Base-by-base conservation (phyloP, 768 basidiomycete genomes). In the Russula sp. region DNA sequence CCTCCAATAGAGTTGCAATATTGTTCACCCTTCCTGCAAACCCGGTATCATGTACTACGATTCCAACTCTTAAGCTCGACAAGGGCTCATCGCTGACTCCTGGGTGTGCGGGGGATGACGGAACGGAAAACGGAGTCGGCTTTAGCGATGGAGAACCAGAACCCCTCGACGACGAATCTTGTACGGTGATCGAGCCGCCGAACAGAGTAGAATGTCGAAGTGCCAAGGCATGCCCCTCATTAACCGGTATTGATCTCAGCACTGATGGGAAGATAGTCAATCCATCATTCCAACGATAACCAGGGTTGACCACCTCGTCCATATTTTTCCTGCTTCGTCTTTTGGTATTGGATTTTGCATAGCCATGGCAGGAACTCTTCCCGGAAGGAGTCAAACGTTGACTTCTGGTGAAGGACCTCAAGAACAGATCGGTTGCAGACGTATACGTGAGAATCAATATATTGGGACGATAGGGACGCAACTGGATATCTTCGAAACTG, bases 351-450 rank as follows among this genome's bases (percentile, higher is more conserved):
- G 6, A 90, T 76, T 71, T 91, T 94, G 75, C 92, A 89, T 59
- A 97, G 71, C 91, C 94, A 97, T 0, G 95, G 95, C 11, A 98
- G 72, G 69, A 97, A 91, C 63, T 97, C 93, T 72, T 95, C 89
- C 55, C 89, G 81, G 56, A 98, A 79, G 16, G 94, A 96, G 55
- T 91, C 87, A 47, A 94, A 79, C 68, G 85, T 81, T 5, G 75
- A 76, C 69, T 90, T 91, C 63, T 84, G 80, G 11, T 83, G 80
- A 32, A 94, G 76, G 13, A 84, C 78, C 62, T 91, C 86, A 31
- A 97, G 77, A 8, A 96, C 78, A 18, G 83, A 80, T 63, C 83
- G 82, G 66, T 84, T 82, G 76, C 93, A 94, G 39, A 96, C 85
- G 69, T 96, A 97, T 37, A 96, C 89, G 73, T 97, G 94, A 0